Conservation (phyloP, 805 yeast species). For the Starmerella geochares region DNA sequence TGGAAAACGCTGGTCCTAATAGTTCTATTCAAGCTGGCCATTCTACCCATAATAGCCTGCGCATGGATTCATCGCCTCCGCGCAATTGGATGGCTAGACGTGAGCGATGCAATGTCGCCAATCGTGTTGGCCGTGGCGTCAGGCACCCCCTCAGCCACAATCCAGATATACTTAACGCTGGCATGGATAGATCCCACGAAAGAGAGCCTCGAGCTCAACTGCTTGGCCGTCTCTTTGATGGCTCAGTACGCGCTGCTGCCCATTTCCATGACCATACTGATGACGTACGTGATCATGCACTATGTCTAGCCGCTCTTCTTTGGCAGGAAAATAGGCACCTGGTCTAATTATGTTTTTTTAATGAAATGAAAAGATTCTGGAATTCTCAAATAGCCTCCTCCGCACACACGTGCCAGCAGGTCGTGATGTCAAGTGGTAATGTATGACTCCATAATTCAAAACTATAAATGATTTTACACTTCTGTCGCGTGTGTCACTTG, state of each 20-base stretch:
- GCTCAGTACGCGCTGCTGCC: slow-evolving; percentile 61
- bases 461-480: too few species aligned
- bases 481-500: too few species aligned
- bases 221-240: slow-evolving; percentile 65
- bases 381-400: too few species aligned
- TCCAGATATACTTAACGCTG: slow-evolving; percentile 80
- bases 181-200: slow-evolving; percentile 46
- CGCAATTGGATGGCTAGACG: slow-evolving; percentile 52
- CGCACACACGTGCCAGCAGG: too few species aligned
- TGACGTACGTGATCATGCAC: slow-evolving; percentile 49
- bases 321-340: too few species aligned
- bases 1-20: slow-evolving; percentile 50
- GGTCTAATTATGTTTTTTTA: too few species aligned
- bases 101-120: slow-evolving; percentile 47
- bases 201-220: slow-evolving; percentile 56
- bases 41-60: slow-evolving; percentile 73
- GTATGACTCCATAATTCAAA: too few species aligned
- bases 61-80: slow-evolving; percentile 54
- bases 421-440: too few species aligned
- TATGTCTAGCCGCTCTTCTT: slow-evolving; percentile 20
- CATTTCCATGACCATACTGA: slow-evolving; percentile 61
- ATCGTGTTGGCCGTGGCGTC: slow-evolving; percentile 66
- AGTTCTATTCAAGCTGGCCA: slow-evolving; percentile 47
- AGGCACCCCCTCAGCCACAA: slow-evolving; percentile 80
- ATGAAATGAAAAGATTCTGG: too few species aligned